Percentiles rank a stretch among this genome's conserved stretches.
Conservation (phyloP, 495 filamentous ascomycete genomes). For the Rhizodiscina lignyota region DNA sequence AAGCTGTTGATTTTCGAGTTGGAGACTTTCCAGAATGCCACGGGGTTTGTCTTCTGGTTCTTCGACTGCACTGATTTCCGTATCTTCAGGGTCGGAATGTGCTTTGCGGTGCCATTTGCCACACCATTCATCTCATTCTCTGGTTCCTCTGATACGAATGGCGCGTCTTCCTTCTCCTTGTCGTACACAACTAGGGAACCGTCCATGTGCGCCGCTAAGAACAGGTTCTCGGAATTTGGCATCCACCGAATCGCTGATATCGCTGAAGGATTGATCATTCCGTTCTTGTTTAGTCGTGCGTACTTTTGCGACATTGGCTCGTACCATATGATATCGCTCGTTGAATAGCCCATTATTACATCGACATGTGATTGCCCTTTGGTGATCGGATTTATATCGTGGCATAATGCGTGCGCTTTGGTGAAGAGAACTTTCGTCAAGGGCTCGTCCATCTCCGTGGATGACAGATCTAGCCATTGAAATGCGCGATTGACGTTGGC, state of each 20-base stretch:
- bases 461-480: slow-evolving; percentile 61
- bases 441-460: slow-evolving; percentile 43
- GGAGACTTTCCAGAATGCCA: slow-evolving; percentile 79
- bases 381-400: slow-evolving; percentile 77
- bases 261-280: slow-evolving; percentile 68
- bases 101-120: slow-evolving; percentile 11
- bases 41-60: slow-evolving; percentile 85
- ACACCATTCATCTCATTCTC: slow-evolving; percentile 24
- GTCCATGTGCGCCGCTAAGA: slow-evolving; percentile 85
- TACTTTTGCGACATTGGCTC: slow-evolving; percentile 96
- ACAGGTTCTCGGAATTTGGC: slow-evolving; percentile 83
- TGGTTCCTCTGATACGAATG: slow-evolving; percentile 40
- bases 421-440: slow-evolving; percentile 92
- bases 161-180: slow-evolving; percentile 91
- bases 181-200: slow-evolving; percentile 92
- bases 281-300: slow-evolving; percentile 89
- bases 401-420: slow-evolving; percentile 86
- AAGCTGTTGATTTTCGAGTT: slow-evolving; percentile 80
- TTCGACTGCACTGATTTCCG: slow-evolving; percentile 80
- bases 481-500: slow-evolving; percentile 90
- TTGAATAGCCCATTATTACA: slow-evolving; percentile 87
- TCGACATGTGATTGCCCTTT: slow-evolving; percentile 69
- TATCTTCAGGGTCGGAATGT: slow-evolving; percentile 35
- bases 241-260: slow-evolving; percentile 85
- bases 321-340: slow-evolving; percentile 96